Evolutionary conservation across 768 basidiomycete genomes (phyloP).

Genomic region (Holtermannia corniformis): DNA sequence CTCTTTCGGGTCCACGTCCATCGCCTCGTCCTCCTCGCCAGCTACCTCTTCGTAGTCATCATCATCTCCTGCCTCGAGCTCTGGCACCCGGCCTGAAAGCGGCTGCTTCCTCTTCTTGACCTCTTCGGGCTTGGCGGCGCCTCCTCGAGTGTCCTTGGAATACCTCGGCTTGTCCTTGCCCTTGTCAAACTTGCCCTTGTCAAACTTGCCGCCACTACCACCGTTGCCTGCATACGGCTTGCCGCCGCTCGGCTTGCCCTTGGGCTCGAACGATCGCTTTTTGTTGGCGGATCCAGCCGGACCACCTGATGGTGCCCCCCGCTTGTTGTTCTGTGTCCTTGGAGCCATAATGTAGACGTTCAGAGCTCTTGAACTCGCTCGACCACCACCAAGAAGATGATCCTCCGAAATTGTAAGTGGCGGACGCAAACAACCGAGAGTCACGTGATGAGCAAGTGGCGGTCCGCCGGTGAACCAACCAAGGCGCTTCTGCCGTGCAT

Average conservation of each 20-base stretch:
- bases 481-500: no score
- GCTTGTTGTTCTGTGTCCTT: neutral
- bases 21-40: constrained; percentile 21
- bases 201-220: no score
- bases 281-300: neutral
- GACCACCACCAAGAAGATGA: neutral
- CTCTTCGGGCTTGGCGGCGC: neutral
- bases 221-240: neutral
- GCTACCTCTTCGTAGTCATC: constrained; percentile 17
- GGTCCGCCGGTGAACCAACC: no score
- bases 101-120: constrained; percentile 4
- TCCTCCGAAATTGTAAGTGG: neutral
- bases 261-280: neutral
- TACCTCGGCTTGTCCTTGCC: neutral
- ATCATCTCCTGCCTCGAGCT: constrained; percentile 1
- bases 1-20: constrained; percentile 8
- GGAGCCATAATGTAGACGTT: neutral
- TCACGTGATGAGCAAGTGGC: no score
- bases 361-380: neutral
- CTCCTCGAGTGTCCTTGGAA: neutral
- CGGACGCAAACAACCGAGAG: no score
- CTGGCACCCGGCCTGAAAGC: constrained; percentile 9
- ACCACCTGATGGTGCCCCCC: neutral
- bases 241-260: neutral
- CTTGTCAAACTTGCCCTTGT: neutral